Evolutionary conservation across 2,329 filamentous ascomycete genomes (phyloP), one percentile per base, ranked within the genome.

Genomic region (Penicillium sp.): DNA sequence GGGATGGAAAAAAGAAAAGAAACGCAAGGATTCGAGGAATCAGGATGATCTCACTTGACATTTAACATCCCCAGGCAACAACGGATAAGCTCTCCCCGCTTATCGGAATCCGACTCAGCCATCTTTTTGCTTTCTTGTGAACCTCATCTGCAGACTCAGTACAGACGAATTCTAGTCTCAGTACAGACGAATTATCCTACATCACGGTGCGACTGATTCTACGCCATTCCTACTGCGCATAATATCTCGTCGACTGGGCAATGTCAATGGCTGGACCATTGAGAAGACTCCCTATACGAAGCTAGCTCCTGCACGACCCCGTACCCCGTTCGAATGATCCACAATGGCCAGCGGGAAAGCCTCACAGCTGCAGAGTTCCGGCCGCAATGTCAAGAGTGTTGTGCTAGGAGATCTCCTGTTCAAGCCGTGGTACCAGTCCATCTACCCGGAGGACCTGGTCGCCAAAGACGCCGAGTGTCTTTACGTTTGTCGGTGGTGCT

Each of bases 401-500:
- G 84, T 95, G 44, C 76, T 96, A 51, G 91, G 90, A 4, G 82
- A 89, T 59, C 76, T 93, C 26, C 82, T 84, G 59, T 94, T 96
- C 72, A 83, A 84, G 59, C 86, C 90, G 2, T 95, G 90, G 89
- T 96, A 93, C 67, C 88, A 89, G 6, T 94, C 88, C 13, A 93
- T 90, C 68, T 95, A 96, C 67, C 71, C 82, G 4, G 75, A 95
- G 80, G 74, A 89, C 59, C 77, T 88, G 26, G 69, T 74, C 37
- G 62, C 62, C 46, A 72, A 69, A 50, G 65, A 71, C 29, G 64
- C 67, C 13, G 81, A 85, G 54, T 73, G 83, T 46, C 73, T 97
- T 6, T 94, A 90, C 59, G 86, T 97, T 27, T 98, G 93, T 64
- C 85, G 87, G 27, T 86, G 82, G 75, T 98, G 93, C 73, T 97